Conservation (phyloP, 176 grass and related monocot genomes). For the Triticum urartu region DNA sequence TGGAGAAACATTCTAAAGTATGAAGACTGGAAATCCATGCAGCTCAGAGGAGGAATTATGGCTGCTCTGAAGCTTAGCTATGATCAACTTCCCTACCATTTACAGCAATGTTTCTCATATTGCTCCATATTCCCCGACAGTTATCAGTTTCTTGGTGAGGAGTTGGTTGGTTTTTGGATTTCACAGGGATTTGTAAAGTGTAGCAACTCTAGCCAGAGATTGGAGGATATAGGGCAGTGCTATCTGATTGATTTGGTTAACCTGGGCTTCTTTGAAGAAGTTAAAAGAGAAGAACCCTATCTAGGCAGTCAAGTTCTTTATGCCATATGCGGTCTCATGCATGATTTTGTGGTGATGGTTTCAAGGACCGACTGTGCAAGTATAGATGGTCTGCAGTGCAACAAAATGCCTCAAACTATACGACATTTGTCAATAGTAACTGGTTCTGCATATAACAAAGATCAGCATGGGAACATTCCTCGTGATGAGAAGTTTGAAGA, state of each 20-base stretch:
- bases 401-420: neutral
- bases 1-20: slow-evolving; percentile 21
- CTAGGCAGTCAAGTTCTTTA: neutral
- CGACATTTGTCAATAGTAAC: slow-evolving; percentile 42
- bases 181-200: slow-evolving; percentile 37
- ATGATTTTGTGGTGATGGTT: slow-evolving; percentile 42
- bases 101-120: slow-evolving; percentile 4
- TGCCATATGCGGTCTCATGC: slow-evolving; percentile 34
- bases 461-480: neutral
- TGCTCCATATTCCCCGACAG: slow-evolving; percentile 16
- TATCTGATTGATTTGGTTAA: slow-evolving; percentile 32
- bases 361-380: neutral
- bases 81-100: slow-evolving; percentile 5
- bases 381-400: slow-evolving; percentile 9
- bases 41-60: slow-evolving; percentile 2
- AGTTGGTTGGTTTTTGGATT: slow-evolving; percentile 37
- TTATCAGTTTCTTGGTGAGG: neutral
- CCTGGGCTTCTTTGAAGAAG: slow-evolving; percentile 10
- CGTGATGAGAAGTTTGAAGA: neutral
- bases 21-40: slow-evolving; percentile 32
- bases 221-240: slow-evolving; percentile 26
- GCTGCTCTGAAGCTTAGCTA: slow-evolving; percentile 26
- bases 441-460: neutral
- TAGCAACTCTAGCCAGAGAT: neutral
- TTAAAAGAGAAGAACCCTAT: neutral